Conservation (phyloP, 2,329 filamentous ascomycete species). For the Trichoderma guizhouense region DNA sequence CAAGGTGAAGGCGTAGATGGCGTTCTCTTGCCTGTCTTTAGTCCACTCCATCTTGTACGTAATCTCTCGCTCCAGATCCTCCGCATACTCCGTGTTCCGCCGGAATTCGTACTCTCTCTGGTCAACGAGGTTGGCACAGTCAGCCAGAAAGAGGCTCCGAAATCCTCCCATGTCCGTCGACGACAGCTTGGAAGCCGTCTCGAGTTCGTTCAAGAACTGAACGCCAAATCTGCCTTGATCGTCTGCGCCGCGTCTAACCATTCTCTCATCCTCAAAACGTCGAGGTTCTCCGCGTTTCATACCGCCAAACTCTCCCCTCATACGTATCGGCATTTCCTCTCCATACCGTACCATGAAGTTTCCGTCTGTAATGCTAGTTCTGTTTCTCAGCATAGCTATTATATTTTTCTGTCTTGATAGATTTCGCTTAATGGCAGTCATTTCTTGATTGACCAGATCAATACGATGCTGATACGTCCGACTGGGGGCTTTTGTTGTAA, state of each 20-base stretch:
- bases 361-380: conserved; percentile 9
- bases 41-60: conserved; percentile 38
- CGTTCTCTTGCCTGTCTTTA: conserved; percentile 45
- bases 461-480: conserved; percentile 41
- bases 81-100: conserved; percentile 30
- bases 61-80: conserved; percentile 31
- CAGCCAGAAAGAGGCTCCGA: conserved; percentile 37
- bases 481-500: conserved; percentile 39
- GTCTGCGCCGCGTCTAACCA: conserved; percentile 15
- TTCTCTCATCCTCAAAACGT: not conserved
- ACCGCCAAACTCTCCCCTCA: not conserved
- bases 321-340: conserved; percentile 5
- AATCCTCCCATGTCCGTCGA: conserved; percentile 38
- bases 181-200: conserved; percentile 34
- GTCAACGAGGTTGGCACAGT: conserved; percentile 38
- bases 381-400: conserved; percentile 26
- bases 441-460: conserved; percentile 40
- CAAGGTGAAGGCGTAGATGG: conserved; percentile 49
- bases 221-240: conserved; percentile 25
- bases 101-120: conserved; percentile 35
- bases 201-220: conserved; percentile 27
- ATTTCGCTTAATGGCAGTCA: conserved; percentile 37
- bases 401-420: conserved; percentile 33
- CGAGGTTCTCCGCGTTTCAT: not conserved
- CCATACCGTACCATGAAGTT: conserved; percentile 4